A percentile compares a stretch with the other conserved stretches of the same genome.
These are phyloP conservation scores for Grigorovia yakushimaensis DNA, from an alignment of 805 yeast species.

Conservation along the genomic window DNA sequence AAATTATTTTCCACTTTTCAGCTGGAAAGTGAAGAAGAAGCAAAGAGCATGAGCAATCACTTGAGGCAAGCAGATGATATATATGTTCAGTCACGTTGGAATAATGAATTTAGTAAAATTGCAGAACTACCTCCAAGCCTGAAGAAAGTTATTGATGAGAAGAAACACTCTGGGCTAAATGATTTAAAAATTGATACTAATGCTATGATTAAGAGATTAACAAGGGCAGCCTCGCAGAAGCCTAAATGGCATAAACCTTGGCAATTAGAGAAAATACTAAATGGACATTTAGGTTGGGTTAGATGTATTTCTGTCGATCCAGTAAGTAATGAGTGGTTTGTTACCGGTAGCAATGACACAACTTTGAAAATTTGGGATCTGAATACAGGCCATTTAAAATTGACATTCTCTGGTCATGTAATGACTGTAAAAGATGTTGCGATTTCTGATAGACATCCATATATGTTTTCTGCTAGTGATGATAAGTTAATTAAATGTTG, in stretches of 20 bases:
- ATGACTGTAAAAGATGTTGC: conserved; percentile 78
- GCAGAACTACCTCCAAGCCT: conserved; percentile 23
- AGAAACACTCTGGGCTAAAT: conserved; percentile 2
- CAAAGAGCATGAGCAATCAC: background rate
- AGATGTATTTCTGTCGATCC: conserved; percentile 77
- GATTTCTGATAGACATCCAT: conserved; percentile 70
- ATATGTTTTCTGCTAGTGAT: conserved; percentile 84
- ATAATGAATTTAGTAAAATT: conserved; percentile 23
- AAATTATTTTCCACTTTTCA: background rate
- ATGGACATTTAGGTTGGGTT: conserved; percentile 93
- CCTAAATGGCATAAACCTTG: conserved; percentile 52
- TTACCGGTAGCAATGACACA: conserved; percentile 81
- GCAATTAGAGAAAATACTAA: conserved; percentile 62
- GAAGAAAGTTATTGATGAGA: conserved; percentile 17
- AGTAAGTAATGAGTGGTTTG: conserved; percentile 74
- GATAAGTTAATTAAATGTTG: conserved; percentile 90
- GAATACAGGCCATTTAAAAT: conserved; percentile 55
- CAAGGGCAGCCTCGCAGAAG: conserved; percentile 10
- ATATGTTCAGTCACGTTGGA: conserved; percentile 23
- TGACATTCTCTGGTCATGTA: conserved; percentile 82
- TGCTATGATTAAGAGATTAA: background rate
- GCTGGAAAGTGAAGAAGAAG: background rate
- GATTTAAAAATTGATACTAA: background rate
- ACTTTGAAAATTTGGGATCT: conserved; percentile 90
- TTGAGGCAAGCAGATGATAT: conserved; percentile 11